Evolutionary conservation across 176 grass and related monocot species (phyloP).

Genomic region (Oryza australiensis): DNA sequence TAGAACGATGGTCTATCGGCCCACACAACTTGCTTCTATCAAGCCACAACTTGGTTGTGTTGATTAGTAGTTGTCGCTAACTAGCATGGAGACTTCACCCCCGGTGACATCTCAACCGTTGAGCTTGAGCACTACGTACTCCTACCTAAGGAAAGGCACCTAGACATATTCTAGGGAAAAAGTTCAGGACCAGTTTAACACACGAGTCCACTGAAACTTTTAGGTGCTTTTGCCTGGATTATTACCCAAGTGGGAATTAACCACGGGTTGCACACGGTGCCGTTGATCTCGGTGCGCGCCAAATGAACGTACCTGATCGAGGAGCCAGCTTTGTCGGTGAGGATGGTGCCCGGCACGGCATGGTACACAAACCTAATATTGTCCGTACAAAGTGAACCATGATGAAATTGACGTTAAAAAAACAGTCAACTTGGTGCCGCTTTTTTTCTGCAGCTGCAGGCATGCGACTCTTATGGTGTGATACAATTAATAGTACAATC

Average conservation of each 20-base stretch:
- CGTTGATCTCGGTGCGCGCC: not conserved
- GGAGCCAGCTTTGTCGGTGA: constrained; percentile 23
- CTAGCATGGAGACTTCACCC: constrained; percentile 4
- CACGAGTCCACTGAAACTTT: not conserved
- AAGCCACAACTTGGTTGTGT: not conserved
- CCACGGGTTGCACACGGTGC: constrained; percentile 8
- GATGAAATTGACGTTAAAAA: not conserved
- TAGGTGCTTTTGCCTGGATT: not conserved
- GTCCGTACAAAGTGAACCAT: not conserved
- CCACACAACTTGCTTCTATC: not conserved
- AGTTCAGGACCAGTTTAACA: not conserved
- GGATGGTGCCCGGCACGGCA: not conserved
- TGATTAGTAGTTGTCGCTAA: not conserved
- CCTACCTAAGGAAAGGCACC: not conserved
- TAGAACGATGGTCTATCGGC: not conserved
- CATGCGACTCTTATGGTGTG: not conserved
- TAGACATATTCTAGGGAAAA: not conserved
- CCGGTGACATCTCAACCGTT: constrained; percentile 19
- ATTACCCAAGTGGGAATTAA: not conserved
- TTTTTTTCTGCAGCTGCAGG: not conserved
- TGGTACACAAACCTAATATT: not conserved
- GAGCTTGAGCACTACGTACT: not conserved
- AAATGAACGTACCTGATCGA: not conserved
- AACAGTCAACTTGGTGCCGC: not conserved
- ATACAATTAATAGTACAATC: not conserved